Evolutionary conservation across 768 basidiomycete species (phyloP).

Genomic region (Hemileccinum rubropunctum): DNA sequence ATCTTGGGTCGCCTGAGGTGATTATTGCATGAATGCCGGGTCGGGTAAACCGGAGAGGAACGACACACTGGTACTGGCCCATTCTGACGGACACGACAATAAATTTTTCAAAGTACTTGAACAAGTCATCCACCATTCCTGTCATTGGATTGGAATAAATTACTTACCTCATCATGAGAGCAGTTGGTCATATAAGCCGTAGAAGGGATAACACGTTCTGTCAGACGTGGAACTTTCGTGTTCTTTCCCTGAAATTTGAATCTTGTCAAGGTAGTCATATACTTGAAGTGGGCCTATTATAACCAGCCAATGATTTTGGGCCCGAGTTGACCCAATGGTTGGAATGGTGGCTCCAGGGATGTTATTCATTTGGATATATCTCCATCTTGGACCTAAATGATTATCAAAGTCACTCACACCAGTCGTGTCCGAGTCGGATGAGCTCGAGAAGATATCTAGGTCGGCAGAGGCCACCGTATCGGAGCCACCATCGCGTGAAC

Average conservation of each 20-base stretch:
- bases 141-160: not conserved
- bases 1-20: not conserved
- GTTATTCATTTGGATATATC: not conserved
- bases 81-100: not conserved
- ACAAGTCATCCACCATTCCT: not conserved
- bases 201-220: not conserved
- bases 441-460: not conserved
- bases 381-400: not conserved
- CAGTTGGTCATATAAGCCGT: not conserved
- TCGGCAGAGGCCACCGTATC: not conserved
- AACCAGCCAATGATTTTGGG: not conserved
- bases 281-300: not conserved
- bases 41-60: not conserved
- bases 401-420: not conserved
- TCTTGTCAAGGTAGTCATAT: no score
- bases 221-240: not conserved
- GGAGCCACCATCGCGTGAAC: not conserved
- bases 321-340: not conserved
- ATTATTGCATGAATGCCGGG: not conserved
- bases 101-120: not conserved
- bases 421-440: not conserved
- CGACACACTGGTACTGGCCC: no score
- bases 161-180: not conserved
- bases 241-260: not conserved
- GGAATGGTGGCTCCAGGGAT: not conserved